Evolutionary conservation across 1,284 basidiomycete genomes (phyloP), one percentile per base, ranked within the genome.

Genomic region (Naganishia liquefaciens): DNA sequence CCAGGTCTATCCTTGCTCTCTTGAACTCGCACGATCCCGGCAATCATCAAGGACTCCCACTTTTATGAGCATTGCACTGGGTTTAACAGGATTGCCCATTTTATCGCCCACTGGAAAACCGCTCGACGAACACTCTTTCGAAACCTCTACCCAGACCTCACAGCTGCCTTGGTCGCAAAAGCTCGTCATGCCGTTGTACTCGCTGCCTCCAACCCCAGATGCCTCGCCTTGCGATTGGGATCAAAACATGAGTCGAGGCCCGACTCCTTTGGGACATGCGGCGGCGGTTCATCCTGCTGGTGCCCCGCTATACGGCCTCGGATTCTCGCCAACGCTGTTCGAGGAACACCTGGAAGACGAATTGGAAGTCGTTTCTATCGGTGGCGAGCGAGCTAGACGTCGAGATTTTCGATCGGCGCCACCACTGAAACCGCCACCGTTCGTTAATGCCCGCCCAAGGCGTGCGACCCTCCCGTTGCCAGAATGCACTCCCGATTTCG

Each of bases 291-390:
- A 60, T 60, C 55, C 55, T 9, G 21, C 55, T 17, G 46, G 46
- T 13, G 55, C 55, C 15, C 55, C 55, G 9, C n/a, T 60, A 21
- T 60, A 60, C 43, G 55, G 55, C 19, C 33, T 60, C 4, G 55
- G 55, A 5, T 50, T 60, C 11, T 46, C 30, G 5, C 30, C 30
- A 10, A 49, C 55, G 7, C 21, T 47, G n/a, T 60, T 60, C 37
- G 55, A 60, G 30, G 27, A 57, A 19, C n/a, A 37, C 10, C 40
- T 50, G 5, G 46, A 28, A 25, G 50, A n/a, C 19, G 55, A 4
- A n/a, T 30, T 13, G 21, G 46, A 9, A 19, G 33, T 11, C 55
- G 11, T n/a, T 9, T 60, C 19, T 21, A 23, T 17, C 21, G 50
- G 55, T 49, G n/a, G 46, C 6, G 23, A 21, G 13, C 13, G 55